Evolutionary conservation across 352 stramenopile genomes (phyloP).

Genomic region (Globisporangium splendens): DNA sequence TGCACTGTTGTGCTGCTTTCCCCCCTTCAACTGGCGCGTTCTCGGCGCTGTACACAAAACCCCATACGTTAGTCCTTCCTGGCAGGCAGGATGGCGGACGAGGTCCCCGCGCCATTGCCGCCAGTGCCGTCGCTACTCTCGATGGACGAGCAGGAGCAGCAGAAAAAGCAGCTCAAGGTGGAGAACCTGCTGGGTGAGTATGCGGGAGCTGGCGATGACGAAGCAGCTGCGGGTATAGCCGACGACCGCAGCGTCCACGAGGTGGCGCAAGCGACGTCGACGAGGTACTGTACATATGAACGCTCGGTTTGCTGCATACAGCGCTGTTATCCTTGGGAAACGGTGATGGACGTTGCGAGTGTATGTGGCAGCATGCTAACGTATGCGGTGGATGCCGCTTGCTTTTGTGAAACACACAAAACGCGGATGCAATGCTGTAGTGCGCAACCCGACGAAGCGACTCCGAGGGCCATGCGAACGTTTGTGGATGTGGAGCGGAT

Average conservation of each 20-base stretch:
- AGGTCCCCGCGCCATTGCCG: neutral
- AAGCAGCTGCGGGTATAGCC: no score
- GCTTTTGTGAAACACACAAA: neutral
- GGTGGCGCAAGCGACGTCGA: neutral
- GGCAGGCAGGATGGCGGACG: neutral
- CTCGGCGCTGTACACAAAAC: neutral
- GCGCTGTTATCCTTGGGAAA: neutral
- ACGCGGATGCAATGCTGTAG: neutral
- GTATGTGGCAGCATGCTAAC: neutral
- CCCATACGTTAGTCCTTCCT: neutral
- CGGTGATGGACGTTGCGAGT: neutral
- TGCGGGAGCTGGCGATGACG: neutral
- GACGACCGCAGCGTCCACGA: neutral
- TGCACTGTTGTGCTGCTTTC: neutral
- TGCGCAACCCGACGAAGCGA: neutral
- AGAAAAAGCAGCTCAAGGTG: neutral
- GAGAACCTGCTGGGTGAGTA: neutral
- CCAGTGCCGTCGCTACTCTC: neutral
- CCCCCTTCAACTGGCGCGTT: slow-evolving; percentile 14
- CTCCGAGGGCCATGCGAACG: slow-evolving; percentile 1
- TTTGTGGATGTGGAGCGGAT: slow-evolving; percentile 29
- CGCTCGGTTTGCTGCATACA: neutral
- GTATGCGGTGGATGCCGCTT: neutral
- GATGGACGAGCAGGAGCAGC: neutral
- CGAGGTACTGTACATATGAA: neutral